Base-by-base conservation (phyloP, 2,329 filamentous ascomycete species). In the Aspergillus sp. region DNA sequence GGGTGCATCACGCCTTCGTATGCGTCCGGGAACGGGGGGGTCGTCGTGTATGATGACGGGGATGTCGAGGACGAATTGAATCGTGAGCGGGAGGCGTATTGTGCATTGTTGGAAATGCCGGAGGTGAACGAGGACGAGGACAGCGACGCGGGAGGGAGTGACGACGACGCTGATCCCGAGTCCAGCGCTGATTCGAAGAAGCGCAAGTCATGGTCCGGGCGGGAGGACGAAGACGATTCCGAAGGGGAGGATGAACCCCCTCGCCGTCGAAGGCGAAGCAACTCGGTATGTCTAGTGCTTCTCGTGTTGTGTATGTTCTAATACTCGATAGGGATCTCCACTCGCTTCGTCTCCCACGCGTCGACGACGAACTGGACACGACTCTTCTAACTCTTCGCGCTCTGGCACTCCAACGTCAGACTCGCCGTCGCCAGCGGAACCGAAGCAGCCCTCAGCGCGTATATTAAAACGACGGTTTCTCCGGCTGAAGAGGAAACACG, bases 31-130 rank as follows among this genome's bases (percentile, higher is more conserved):
- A 81, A 74, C 51, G 89, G 89, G 12, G 91, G 91, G 0, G 82
- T 98, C 26, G 75, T 98, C 39, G 86, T 95, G 2, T 93, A 91
- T 56, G 91, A 96, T 52, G 91, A 96, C 53, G 91, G 89, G 1
- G 91, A 98, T 56, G 88, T 98, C 31, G 82, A 89, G 45, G 82
- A 89, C 45, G 83, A 88, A 20, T 65, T 98, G 20, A 61, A 60
- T 8, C 65, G 66, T 1, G 86, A 96, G 60, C 74, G 77, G 45
- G 78, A 85, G 37, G 88, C 91, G 24, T 96, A 93, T 52, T 74
- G 83, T 43, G 80, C 81, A n/a, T 65, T 96, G 32, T 69, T 85
- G 28, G 81, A 86, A 41, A 96, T 98, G 86, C 89, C 88, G 1
- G 84, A 93, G 29, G 64, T 93, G 29, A 85, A 85, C 24, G 84